These are phyloP conservation scores for Phialophora chinensis DNA, from an alignment of 2,329 filamentous ascomycete genomes.

Conservation along the genomic window DNA sequence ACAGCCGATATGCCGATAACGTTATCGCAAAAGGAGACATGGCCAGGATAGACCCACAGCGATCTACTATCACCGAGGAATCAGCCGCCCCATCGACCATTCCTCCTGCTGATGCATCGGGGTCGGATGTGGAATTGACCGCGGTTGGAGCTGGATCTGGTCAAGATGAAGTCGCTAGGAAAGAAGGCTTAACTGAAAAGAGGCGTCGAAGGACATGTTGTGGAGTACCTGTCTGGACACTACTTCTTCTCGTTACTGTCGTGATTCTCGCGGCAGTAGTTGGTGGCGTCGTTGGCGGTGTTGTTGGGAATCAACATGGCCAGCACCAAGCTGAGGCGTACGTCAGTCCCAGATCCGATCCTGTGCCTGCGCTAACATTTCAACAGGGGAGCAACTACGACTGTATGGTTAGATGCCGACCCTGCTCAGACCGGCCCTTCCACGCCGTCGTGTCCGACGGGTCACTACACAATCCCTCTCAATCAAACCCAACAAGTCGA, in stretches of 20 bases:
- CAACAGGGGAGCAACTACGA: constrained; percentile 51
- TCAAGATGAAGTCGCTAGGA: constrained; percentile 41
- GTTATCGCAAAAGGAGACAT: constrained; percentile 61
- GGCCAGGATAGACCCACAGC: constrained; percentile 32
- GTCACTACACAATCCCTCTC: constrained; percentile 56
- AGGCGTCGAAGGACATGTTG: constrained; percentile 53
- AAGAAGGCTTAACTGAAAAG: constrained; percentile 52
- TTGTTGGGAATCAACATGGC: constrained; percentile 53
- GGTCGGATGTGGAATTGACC: constrained; percentile 35
- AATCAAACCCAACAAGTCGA: constrained; percentile 54
- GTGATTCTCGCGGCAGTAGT: constrained; percentile 58
- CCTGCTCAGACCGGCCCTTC: constrained; percentile 55
- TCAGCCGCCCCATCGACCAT: constrained; percentile 18
- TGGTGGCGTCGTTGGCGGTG: constrained; percentile 61
- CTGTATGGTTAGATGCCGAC: constrained; percentile 57
- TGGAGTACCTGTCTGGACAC: constrained; percentile 59
- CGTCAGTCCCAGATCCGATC: constrained; percentile 11
- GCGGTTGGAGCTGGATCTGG: constrained; percentile 37
- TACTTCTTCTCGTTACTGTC: constrained; percentile 54
- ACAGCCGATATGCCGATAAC: constrained; percentile 85
- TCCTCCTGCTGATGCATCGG: constrained; percentile 25
- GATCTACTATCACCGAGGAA: constrained; percentile 15
- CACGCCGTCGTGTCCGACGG: constrained; percentile 53
- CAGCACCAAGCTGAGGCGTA: constrained; percentile 39
- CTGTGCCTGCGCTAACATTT: constrained; percentile 34